These are phyloP conservation scores for Talaromyces liani DNA, from an alignment of 495 filamentous ascomycete genomes.

Conservation along the genomic window DNA sequence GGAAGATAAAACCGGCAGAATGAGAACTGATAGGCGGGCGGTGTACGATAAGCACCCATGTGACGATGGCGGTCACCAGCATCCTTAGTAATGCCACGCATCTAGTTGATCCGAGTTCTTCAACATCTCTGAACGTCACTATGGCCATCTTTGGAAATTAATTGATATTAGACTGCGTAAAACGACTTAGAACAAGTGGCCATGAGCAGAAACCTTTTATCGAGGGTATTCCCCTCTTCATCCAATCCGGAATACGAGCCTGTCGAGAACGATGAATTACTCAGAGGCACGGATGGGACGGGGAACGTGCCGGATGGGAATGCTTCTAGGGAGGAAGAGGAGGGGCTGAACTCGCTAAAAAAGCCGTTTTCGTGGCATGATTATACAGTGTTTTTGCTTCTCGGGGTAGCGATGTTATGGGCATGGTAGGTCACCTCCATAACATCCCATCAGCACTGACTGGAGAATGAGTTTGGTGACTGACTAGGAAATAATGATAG, in stretches of 20 bases:
- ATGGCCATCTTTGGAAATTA: not conserved
- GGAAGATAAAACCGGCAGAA: not conserved
- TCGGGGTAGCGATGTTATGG: conserved; percentile 93
- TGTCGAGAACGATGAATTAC: conserved; percentile 37
- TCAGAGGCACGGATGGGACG: conserved; percentile 20
- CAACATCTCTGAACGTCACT: not conserved
- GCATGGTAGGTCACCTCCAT: conserved; percentile 59
- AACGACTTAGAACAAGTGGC: not conserved
- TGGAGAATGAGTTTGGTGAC: not conserved
- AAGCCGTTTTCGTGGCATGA: conserved; percentile 61
- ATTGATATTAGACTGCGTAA: not conserved
- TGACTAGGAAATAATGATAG: conserved; percentile 30
- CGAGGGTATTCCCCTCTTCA: conserved; percentile 33
- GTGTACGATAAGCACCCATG: conserved; percentile 1
- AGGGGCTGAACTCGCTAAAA: conserved; percentile 5
- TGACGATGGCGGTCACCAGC: not conserved
- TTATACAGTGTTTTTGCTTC: conserved; percentile 77
- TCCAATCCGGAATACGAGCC: conserved; percentile 47
- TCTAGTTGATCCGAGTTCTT: not conserved
- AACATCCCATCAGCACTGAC: not conserved
- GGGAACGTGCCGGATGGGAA: not conserved
- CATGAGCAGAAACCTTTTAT: conserved; percentile 4
- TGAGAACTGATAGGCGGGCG: not conserved
- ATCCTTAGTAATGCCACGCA: not conserved
- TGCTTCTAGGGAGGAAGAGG: not conserved